These are phyloP conservation scores for Hibiscus mutabilis DNA, from an alignment of 345 rosid species.

Conservation along the genomic window DNA sequence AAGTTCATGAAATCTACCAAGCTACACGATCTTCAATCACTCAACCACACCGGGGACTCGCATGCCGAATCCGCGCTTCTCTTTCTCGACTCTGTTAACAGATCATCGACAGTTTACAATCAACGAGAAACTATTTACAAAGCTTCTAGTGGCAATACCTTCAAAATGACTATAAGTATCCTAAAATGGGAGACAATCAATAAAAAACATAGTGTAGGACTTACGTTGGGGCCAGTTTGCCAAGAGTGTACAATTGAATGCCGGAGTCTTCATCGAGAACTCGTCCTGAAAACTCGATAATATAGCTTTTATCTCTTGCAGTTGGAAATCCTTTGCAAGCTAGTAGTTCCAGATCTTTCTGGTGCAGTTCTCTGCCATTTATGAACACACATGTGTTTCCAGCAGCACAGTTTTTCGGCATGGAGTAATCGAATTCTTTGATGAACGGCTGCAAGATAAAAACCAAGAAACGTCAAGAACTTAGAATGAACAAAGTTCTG, in stretches of 20 bases:
- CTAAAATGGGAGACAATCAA: neutral
- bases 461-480: neutral
- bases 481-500: neutral
- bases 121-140: neutral
- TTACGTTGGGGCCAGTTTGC: slow-evolving; percentile 94
- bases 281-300: slow-evolving; percentile 65
- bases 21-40: slow-evolving; percentile 9
- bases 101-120: neutral
- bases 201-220: slow-evolving; percentile 15
- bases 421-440: slow-evolving; percentile 67
- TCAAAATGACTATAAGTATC: neutral
- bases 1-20: neutral
- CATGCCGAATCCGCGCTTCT: slow-evolving; percentile 83
- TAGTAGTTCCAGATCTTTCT: slow-evolving; percentile 67
- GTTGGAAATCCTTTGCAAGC: slow-evolving; percentile 64
- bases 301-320: slow-evolving; percentile 52
- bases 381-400: slow-evolving; percentile 67
- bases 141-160: neutral
- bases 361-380: slow-evolving; percentile 83
- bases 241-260: slow-evolving; percentile 64
- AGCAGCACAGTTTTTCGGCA: slow-evolving; percentile 68
- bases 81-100: slow-evolving; percentile 61
- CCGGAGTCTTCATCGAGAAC: slow-evolving; percentile 71
- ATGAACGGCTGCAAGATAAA: slow-evolving; percentile 57
- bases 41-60: slow-evolving; percentile 43